These are phyloP conservation scores for Grosmannia penicillata DNA, from an alignment of 2,329 filamentous ascomycete species.

Conservation along the genomic window DNA sequence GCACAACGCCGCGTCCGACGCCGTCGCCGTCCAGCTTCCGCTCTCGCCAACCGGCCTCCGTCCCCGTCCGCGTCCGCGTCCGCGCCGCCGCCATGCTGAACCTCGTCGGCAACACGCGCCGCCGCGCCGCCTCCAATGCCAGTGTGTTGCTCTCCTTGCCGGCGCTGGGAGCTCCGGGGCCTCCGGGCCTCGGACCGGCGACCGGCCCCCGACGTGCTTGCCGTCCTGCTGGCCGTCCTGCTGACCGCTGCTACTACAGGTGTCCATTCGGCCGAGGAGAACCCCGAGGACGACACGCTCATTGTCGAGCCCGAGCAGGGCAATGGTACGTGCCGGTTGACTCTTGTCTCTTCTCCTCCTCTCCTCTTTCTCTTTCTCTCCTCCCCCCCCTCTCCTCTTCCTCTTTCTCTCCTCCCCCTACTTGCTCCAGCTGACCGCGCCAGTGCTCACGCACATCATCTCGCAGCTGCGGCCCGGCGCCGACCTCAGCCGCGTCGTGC, in stretches of 20 bases:
- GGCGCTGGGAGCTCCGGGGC: too few relatives aligned
- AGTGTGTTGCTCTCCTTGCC: too few relatives aligned
- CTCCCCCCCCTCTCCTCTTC: too few relatives aligned
- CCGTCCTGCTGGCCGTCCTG: background rate
- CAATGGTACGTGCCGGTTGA: conserved; percentile 51
- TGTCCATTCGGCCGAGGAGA: conserved; percentile 31
- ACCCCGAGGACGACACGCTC: conserved; percentile 56
- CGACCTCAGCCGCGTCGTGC: conserved; percentile 82
- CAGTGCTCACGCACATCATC: conserved; percentile 93
- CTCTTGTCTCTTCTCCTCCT: background rate
- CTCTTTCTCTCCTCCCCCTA: background rate
- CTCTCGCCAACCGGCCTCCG: background rate
- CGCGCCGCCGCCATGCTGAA: conserved; percentile 6
- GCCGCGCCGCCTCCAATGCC: conserved; percentile 19
- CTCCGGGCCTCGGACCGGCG: too few relatives aligned
- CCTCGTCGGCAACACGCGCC: conserved; percentile 11
- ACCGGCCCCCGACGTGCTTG: background rate
- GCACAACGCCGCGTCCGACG: background rate
- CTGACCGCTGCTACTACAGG: conserved; percentile 6
- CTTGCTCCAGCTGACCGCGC: background rate
- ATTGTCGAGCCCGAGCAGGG: conserved; percentile 85
- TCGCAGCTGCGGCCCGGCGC: conserved; percentile 91
- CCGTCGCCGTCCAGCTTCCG: too few relatives aligned
- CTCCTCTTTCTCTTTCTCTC: background rate
- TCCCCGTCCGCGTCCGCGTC: background rate